Evolutionary conservation across 192 early-diverging fungal species (phyloP).

Genomic region (Backusella macrospora): DNA sequence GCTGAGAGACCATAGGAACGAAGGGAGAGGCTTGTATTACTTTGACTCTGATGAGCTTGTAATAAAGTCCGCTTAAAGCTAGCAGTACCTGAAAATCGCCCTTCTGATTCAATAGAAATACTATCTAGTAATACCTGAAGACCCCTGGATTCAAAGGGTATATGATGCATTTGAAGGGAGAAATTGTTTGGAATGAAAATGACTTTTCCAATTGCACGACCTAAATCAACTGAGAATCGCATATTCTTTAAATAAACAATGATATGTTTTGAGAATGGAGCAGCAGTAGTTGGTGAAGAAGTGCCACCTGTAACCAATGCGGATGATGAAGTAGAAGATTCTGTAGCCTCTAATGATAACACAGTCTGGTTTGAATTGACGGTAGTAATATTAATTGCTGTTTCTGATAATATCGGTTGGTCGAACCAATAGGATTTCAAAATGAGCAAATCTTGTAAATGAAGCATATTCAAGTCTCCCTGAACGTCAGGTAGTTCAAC

Average conservation of each 20-base stretch:
- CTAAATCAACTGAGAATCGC: slow-evolving; percentile 59
- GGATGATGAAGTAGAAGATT: not conserved
- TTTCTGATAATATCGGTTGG: slow-evolving; percentile 43
- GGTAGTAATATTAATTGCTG: not conserved
- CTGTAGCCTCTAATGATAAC: not conserved
- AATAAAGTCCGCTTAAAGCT: slow-evolving; percentile 4
- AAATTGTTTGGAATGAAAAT: slow-evolving; percentile 53
- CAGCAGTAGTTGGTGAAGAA: slow-evolving; percentile 10
- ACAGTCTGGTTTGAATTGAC: not conserved
- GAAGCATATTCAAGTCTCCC: slow-evolving; percentile 64
- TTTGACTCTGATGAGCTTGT: not conserved
- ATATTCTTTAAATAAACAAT: slow-evolving; percentile 48
- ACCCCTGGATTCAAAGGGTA: slow-evolving; percentile 45
- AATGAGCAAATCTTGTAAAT: slow-evolving; percentile 73
- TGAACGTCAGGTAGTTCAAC: slow-evolving; percentile 58
- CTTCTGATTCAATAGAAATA: slow-evolving; percentile 60
- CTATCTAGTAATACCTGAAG: slow-evolving; percentile 42
- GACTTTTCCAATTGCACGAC: slow-evolving; percentile 67
- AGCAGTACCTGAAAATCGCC: slow-evolving; percentile 55
- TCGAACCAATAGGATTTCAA: slow-evolving; percentile 72
- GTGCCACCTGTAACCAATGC: not conserved
- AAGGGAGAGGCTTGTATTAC: not conserved
- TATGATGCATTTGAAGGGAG: slow-evolving; percentile 41
- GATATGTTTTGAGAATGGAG: slow-evolving; percentile 54
- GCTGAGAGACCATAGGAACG: slow-evolving; percentile 41